Evolutionary conservation across 306 rosid species (phyloP).

Genomic region (Medicago truncatula): MtrunA17r5.0-ANR NC_053045.1:38649001-38649500

Average conservation of each 20-base stretch:
- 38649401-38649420: not conserved
- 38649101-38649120: constrained; percentile 15
- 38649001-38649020: constrained; percentile 42
- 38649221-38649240: constrained; percentile 4
- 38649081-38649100: not conserved
- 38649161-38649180: constrained; percentile 14
- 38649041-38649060: not conserved
- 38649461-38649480: not conserved
- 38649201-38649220: constrained; percentile 17
- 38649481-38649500: not conserved
- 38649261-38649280: not conserved
- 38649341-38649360: constrained; percentile 11
- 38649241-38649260: not conserved
- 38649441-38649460: not conserved
- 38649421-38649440: not conserved
- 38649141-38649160: not conserved
- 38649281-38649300: not conserved
- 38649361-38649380: constrained; percentile 2
- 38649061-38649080: not conserved
- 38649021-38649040: not conserved
- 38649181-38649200: not conserved
- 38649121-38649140: constrained; percentile 13
- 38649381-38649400: not conserved
- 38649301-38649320: not conserved
- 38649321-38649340: constrained; percentile 12